Conservation (phyloP, 352 stramenopile genomes). For the Phytopythium oedochilum region DNA sequence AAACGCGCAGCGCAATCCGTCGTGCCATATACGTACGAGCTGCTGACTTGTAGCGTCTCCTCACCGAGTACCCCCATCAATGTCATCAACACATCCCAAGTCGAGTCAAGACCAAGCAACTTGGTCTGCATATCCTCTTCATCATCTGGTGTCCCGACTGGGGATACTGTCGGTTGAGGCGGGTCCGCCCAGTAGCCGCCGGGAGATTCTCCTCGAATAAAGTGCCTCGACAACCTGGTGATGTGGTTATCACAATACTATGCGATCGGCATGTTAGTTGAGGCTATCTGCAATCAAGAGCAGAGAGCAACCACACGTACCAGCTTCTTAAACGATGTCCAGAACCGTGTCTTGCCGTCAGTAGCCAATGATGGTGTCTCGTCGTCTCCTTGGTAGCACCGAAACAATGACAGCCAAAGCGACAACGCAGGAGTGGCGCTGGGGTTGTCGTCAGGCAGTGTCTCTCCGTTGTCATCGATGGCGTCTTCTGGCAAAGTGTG, state of each 20-base stretch:
- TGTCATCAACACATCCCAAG: constrained; percentile 18
- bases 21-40: background rate
- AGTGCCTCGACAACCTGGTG: constrained; percentile 6
- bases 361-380: background rate
- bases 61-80: background rate
- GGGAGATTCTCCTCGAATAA: constrained; percentile 1
- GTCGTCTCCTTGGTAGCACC: constrained; percentile 20
- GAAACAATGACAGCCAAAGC: constrained; percentile 53
- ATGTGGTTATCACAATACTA: constrained; percentile 12
- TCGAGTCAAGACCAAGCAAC: constrained; percentile 21
- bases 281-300: too few species aligned
- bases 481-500: constrained; percentile 14
- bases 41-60: background rate
- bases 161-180: background rate
- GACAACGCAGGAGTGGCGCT: constrained; percentile 32
- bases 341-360: background rate
- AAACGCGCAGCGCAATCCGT: background rate
- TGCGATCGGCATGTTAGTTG: background rate
- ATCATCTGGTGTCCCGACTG: background rate
- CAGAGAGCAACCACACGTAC: background rate
- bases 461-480: constrained; percentile 5
- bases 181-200: constrained; percentile 2
- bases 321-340: background rate
- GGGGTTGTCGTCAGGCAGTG: background rate
- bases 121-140: constrained; percentile 23